phyloP scores from a whole-genome alignment of 495 filamentous ascomycete species.

The Neurospora sp. region DNA sequence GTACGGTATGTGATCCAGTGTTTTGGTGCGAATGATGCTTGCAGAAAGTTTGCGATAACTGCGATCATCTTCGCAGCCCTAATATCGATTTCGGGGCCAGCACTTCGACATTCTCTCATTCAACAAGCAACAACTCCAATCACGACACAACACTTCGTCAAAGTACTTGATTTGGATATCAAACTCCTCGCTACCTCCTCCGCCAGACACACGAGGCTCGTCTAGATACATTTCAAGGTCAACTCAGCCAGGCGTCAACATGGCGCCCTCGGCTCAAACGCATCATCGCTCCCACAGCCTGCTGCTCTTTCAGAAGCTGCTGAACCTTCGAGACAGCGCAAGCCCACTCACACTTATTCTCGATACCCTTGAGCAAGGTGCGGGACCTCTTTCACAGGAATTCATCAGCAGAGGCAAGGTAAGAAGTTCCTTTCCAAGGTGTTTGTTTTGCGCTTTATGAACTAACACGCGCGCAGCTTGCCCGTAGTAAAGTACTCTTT shows the following conservation, averaged over 20 bases:
- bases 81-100: not conserved
- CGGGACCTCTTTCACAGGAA: slow-evolving; percentile 57
- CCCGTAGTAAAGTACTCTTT: slow-evolving; percentile 52
- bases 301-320: slow-evolving; percentile 73
- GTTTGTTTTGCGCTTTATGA: not conserved
- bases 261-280: slow-evolving; percentile 44
- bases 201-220: not conserved
- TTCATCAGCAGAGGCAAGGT: slow-evolving; percentile 71
- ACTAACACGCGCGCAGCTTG: slow-evolving; percentile 24
- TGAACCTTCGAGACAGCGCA: slow-evolving; percentile 65
- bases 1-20: not conserved
- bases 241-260: slow-evolving; percentile 5
- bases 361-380: slow-evolving; percentile 78
- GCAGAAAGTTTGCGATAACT: not conserved
- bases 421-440: slow-evolving; percentile 4
- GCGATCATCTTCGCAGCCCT: not conserved
- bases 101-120: not conserved
- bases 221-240: not conserved
- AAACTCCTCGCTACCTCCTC: not conserved
- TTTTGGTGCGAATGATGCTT: not conserved
- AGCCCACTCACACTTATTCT: slow-evolving; percentile 81
- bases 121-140: not conserved
- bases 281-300: slow-evolving; percentile 80
- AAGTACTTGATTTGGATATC: not conserved
- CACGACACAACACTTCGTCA: not conserved